phyloP scores from a whole-genome alignment of 345 rosid genomes.

The Turritis glabra region DNA sequence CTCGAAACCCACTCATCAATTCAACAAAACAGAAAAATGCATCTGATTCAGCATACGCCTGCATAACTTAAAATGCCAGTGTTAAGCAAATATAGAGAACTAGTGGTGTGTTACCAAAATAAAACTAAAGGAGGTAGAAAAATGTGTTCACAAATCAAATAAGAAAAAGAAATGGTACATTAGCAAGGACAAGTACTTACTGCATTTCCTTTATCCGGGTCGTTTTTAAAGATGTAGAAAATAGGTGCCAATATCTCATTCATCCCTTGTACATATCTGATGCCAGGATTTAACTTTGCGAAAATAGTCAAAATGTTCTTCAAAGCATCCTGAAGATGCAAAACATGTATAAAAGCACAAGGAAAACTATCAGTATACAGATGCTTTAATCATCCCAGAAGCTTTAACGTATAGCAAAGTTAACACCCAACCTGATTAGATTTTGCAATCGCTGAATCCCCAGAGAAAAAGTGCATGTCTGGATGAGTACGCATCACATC shows the following conservation, averaged over 20 bases:
- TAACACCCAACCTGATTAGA: slow-evolving; percentile 68
- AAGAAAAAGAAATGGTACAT: slow-evolving; percentile 16
- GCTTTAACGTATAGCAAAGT: slow-evolving; percentile 9
- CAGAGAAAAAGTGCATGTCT: slow-evolving; percentile 90
- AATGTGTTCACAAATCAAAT: slow-evolving; percentile 31
- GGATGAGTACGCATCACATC: slow-evolving; percentile 99
- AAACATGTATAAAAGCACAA: slow-evolving; percentile 1
- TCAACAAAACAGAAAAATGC: slow-evolving; percentile 97
- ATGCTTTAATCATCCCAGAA: slow-evolving; percentile 9
- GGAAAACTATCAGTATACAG: neutral
- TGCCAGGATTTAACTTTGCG: slow-evolving; percentile 96
- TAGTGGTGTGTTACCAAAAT: slow-evolving; percentile 12
- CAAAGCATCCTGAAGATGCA: slow-evolving; percentile 72
- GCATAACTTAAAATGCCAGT: slow-evolving; percentile 44
- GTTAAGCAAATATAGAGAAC: slow-evolving; percentile 36
- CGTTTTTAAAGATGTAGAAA: slow-evolving; percentile 79
- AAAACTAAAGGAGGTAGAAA: neutral
- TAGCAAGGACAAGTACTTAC: slow-evolving; percentile 44
- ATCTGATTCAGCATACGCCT: slow-evolving; percentile 89
- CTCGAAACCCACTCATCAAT: slow-evolving; percentile 93
- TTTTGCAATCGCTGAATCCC: slow-evolving; percentile 73
- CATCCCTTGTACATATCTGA: slow-evolving; percentile 99
- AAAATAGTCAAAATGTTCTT: slow-evolving; percentile 69
- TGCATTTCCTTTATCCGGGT: slow-evolving; percentile 75
- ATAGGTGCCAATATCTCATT: slow-evolving; percentile 93